Evolutionary conservation across 225 moss, liverwort and hornwort genomes (phyloP).

Genomic region (Neckera pumila): DNA sequence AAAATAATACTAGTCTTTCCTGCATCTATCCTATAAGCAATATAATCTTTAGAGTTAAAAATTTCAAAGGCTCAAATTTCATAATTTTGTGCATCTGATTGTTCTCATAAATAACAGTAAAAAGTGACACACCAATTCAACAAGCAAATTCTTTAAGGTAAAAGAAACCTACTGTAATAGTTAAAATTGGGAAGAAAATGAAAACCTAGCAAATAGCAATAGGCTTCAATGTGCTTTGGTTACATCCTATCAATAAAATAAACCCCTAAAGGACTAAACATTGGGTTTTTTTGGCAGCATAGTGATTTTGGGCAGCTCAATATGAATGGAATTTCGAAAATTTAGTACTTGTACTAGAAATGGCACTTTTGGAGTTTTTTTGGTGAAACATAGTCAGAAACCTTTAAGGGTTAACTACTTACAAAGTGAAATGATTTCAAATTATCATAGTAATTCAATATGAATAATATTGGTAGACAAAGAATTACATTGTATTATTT

Average conservation of each 20-base stretch:
- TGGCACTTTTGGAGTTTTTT: too few relatives aligned
- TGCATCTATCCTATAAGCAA: too few relatives aligned
- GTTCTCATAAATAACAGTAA: background rate
- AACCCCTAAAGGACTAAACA: too few relatives aligned
- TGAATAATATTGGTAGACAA: too few relatives aligned
- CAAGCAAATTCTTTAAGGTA: background rate
- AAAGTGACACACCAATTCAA: background rate
- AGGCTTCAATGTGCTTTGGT: background rate
- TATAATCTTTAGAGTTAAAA: background rate
- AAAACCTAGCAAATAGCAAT: background rate
- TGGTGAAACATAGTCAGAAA: too few relatives aligned
- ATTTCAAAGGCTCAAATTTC: background rate
- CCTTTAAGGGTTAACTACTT: background rate
- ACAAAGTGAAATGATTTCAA: background rate
- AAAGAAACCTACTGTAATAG: background rate
- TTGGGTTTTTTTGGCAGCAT: too few relatives aligned
- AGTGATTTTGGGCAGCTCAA: too few relatives aligned
- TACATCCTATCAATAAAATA: background rate
- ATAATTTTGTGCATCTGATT: background rate
- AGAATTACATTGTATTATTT: too few relatives aligned
- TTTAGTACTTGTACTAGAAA: too few relatives aligned
- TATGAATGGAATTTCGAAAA: too few relatives aligned
- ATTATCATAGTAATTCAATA: too few relatives aligned
- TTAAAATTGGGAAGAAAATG: background rate
- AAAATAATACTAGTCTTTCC: too few relatives aligned